Evolutionary conservation across 805 yeast species (phyloP), one percentile per base, ranked within the genome.

Genomic region (Kregervanrija fluxuum): DNA sequence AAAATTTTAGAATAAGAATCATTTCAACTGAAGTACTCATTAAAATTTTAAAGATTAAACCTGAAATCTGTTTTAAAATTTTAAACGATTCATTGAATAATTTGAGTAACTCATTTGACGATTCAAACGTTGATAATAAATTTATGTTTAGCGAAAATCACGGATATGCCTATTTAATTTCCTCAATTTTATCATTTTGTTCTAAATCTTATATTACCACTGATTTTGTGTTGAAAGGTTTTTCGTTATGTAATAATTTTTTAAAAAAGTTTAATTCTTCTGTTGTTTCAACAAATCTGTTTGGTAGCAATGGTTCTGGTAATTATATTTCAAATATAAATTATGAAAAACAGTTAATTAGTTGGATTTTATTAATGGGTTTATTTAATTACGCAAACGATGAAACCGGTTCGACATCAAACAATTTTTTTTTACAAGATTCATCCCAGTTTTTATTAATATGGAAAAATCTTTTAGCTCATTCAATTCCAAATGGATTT

Each of bases 281-380:
- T n/a, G 61, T 65, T 2, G 54, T 65, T 17, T 55, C 63, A 28
- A 59, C 54, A 16, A 64, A 64, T 46, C 43, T 65, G 38, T 56
- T 64, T 46, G 60, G 62, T 9, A 53, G 53, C n/a, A 58, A 52
- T 13, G 45, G 34, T 17, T 54, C 61, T 6, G 59, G 60, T 15
- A 48, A 50, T 11, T 52, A 42, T 30, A 59, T 66, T 30, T 57
- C 64, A 1, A 61, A 64, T 45, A 41, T 49, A 3, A 53, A 56
- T 36, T 66, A 65, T 47, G 68, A 66, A 44, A 64, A 57, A 43
- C 70, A 66, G 50, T 45, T 74, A 40, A 59, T 74, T 37, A 62
- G 86, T 35, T 85, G 93, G 91, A 70, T 76, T 12, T 54, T 82
- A 17, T 54, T 85, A 16, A 67, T 71, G 48, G 91, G 91, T 2